Base-by-base conservation (phyloP, 768 basidiomycete genomes). In the Arthromyces matolae region DNA sequence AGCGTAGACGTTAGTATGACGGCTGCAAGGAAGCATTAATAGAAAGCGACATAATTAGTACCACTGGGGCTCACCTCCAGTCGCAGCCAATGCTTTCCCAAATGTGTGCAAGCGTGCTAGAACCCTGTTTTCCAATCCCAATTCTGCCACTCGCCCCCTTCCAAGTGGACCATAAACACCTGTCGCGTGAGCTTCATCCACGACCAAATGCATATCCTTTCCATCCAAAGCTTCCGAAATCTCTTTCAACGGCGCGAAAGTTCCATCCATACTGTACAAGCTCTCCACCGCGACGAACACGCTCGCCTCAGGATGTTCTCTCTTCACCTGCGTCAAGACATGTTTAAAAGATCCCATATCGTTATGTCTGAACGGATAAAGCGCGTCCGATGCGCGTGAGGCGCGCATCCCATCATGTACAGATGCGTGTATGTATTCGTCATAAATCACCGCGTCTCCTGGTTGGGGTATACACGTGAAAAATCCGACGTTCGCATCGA, bases 221-320 rank as follows among this genome's bases (percentile, higher is more conserved):
- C 55, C 71, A 22, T 91, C 81, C 35, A 92, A 58, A 3, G 77
- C 58, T 22, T 78, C 75, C 28, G 85, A 78, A 38, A 96, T 83
- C 34, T 79, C 78, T 13, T 44, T 44, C 23, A 98, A 71, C 0
- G 92, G 93, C 0, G 86, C 76, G 50, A 95, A 77, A 22, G 93
- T 95, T 12, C 95, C 95, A 55, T 98, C 95, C 95, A 98, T 98
- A 47, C 86, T 89, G 57, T 97, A 97, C 36, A 97, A 65, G 29
- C 82, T 85, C 72, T 98, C 95, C 6, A 96, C 83, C 0, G 90
- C 83, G 10, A 98, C 64, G 59, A 94, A 96, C 3, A 89, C 66
- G 55, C 71, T 83, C 13, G 82, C 56, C 29, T 60, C 66, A 0
- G 63, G 59, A n/a, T 65, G 61, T 37, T 71, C 68, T 2, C 60